Percentiles rank a stretch among this genome's conserved stretches.
phyloP scores from a whole-genome alignment of 495 filamentous ascomycete genomes.

The Pseudevernia furfuracea region DNA sequence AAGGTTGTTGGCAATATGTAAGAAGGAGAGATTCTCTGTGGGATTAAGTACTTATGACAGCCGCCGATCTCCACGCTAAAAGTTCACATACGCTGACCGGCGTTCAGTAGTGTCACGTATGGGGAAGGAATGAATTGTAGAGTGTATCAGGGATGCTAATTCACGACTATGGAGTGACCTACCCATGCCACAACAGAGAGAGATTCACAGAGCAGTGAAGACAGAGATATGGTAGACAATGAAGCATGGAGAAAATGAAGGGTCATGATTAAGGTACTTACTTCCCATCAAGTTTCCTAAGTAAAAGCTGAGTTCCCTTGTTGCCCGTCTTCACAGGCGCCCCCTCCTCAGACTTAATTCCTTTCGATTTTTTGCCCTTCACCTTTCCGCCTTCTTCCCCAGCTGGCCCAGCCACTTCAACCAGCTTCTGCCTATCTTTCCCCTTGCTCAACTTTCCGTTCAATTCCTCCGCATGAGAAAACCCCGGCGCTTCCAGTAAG shows the following conservation, averaged over 20 bases:
- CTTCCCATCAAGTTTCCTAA: constrained; percentile 23
- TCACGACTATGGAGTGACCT: not conserved
- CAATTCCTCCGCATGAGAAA: constrained; percentile 57
- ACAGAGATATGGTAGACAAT: not conserved
- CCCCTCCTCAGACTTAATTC: constrained; percentile 33
- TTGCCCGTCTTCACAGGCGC: constrained; percentile 28
- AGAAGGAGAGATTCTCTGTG: not conserved
- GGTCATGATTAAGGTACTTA: not conserved
- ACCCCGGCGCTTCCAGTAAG: constrained; percentile 71
- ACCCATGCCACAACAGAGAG: not conserved
- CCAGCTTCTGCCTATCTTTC: constrained; percentile 43
- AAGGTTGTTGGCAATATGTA: not conserved
- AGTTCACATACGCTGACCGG: too few species aligned
- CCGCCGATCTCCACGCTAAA: not conserved
- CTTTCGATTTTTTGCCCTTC: constrained; percentile 37
- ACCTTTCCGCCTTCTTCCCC: not conserved
- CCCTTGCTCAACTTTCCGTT: constrained; percentile 54
- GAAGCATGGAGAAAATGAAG: not conserved
- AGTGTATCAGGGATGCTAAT: not conserved
- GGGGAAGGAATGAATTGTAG: not conserved
- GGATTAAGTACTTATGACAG: not conserved
- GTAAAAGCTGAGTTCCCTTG: constrained; percentile 33
- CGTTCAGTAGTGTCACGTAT: too few species aligned
- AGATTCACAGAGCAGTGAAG: not conserved
- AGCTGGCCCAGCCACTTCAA: constrained; percentile 35